Evolutionary conservation across 306 rosid species (phyloP).

Genomic region (Clitoria ternatea): DNA sequence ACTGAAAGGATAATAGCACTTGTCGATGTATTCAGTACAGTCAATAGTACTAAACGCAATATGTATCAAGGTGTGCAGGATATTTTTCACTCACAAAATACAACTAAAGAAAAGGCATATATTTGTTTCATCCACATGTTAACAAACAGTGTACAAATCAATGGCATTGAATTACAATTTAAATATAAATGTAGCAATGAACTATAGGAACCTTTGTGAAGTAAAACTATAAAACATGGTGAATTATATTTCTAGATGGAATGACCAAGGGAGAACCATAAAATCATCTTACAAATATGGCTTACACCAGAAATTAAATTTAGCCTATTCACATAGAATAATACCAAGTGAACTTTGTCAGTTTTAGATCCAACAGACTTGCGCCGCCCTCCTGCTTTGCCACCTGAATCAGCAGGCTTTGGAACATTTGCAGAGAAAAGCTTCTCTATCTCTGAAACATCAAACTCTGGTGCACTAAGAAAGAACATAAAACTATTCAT

Average conservation of each 20-base stretch:
- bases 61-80: background rate
- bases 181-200: background rate
- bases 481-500: constrained; percentile 29
- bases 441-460: constrained; percentile 83
- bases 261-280: background rate
- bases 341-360: constrained; percentile 89
- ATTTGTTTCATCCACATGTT: constrained; percentile 10
- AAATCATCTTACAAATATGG: constrained; percentile 12
- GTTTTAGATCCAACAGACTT: constrained; percentile 82
- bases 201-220: constrained; percentile 1
- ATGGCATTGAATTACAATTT: constrained; percentile 19
- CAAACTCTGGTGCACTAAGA: constrained; percentile 89
- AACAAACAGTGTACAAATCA: constrained; percentile 7
- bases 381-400: constrained; percentile 70
- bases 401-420: constrained; percentile 69
- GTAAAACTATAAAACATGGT: constrained; percentile 16
- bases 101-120: constrained; percentile 22
- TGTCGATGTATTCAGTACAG: background rate
- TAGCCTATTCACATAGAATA: constrained; percentile 18
- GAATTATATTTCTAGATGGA: constrained; percentile 12
- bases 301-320: background rate
- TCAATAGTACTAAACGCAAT: background rate
- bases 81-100: constrained; percentile 1
- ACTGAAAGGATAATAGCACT: background rate
- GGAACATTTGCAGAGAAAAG: constrained; percentile 89